These are phyloP conservation scores for Acer campestre DNA, from an alignment of 345 rosid genomes.

Conservation along the genomic window DNA sequence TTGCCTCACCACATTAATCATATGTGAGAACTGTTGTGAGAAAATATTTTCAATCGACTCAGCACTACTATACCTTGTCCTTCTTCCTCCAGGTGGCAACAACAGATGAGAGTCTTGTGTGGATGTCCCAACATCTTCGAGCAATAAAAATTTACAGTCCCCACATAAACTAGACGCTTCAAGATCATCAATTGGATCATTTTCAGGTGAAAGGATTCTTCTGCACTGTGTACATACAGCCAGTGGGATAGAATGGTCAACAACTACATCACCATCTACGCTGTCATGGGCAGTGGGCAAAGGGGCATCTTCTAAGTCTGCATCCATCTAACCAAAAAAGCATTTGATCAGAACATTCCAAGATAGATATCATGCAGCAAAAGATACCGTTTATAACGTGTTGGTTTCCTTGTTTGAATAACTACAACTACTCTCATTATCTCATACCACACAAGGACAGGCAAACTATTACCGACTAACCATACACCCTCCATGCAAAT, in stretches of 20 bases:
- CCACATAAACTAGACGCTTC: conserved; percentile 57
- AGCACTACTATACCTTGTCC: conserved; percentile 58
- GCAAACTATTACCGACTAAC: background rate
- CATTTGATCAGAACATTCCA: conserved; percentile 19
- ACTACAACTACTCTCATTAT: background rate
- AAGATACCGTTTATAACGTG: background rate
- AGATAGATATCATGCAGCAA: conserved; percentile 5
- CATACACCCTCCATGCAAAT: background rate
- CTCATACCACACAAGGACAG: background rate
- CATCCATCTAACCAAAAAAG: conserved; percentile 47
- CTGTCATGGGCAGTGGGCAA: conserved; percentile 12
- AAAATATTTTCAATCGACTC: conserved; percentile 61
- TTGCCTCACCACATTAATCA: conserved; percentile 57
- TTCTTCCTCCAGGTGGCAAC: conserved; percentile 44
- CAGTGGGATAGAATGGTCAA: conserved; percentile 33
- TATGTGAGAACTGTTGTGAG: conserved; percentile 58
- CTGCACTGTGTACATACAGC: conserved; percentile 62
- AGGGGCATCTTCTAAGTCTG: conserved; percentile 22
- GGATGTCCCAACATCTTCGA: conserved; percentile 65
- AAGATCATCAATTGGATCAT: conserved; percentile 39
- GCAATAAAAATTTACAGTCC: conserved; percentile 79
- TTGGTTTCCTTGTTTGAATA: background rate
- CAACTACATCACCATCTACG: conserved; percentile 26
- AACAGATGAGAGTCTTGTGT: conserved; percentile 39
- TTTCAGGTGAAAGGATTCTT: conserved; percentile 47